Conservation (phyloP, 495 filamentous ascomycete species). For the Lindgomyces ingoldianus region DNA sequence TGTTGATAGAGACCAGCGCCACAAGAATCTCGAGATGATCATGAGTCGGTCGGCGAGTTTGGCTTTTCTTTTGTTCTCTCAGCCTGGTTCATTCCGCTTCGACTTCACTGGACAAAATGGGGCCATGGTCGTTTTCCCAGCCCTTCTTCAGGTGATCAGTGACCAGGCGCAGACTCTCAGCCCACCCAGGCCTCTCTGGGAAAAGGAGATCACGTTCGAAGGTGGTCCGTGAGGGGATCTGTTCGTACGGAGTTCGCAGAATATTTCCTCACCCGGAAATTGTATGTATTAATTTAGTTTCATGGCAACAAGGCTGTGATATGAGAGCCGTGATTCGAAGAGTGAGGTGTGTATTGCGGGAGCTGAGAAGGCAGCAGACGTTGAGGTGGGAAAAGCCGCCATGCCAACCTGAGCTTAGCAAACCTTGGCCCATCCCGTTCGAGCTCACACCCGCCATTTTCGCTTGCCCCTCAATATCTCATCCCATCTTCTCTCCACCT, state of each 20-base stretch:
- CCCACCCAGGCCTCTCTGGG: conserved; percentile 11
- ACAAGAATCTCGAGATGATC: conserved; percentile 40
- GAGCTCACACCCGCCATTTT: no score
- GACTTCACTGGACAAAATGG: conserved; percentile 29
- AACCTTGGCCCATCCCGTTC: no score
- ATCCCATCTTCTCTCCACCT: no score
- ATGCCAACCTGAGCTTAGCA: neutral
- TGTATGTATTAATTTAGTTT: neutral
- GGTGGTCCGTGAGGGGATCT: neutral
- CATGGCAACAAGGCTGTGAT: neutral
- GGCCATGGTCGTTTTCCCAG: conserved; percentile 40
- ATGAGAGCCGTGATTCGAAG: neutral
- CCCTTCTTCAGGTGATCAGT: conserved; percentile 36
- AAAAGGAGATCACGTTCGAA: conserved; percentile 3
- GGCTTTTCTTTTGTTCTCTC: conserved; percentile 43
- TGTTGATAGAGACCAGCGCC: conserved; percentile 19
- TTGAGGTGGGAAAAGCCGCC: neutral
- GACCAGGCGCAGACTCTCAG: conserved; percentile 25
- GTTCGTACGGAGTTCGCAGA: no score
- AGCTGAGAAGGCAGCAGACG: neutral
- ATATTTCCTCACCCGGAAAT: neutral
- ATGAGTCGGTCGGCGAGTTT: conserved; percentile 38
- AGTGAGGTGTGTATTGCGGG: neutral
- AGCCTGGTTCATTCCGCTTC: conserved; percentile 40
- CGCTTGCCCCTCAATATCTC: no score